Evolutionary conservation across 768 basidiomycete species (phyloP).

Genomic region (Suillus variegatus): DNA sequence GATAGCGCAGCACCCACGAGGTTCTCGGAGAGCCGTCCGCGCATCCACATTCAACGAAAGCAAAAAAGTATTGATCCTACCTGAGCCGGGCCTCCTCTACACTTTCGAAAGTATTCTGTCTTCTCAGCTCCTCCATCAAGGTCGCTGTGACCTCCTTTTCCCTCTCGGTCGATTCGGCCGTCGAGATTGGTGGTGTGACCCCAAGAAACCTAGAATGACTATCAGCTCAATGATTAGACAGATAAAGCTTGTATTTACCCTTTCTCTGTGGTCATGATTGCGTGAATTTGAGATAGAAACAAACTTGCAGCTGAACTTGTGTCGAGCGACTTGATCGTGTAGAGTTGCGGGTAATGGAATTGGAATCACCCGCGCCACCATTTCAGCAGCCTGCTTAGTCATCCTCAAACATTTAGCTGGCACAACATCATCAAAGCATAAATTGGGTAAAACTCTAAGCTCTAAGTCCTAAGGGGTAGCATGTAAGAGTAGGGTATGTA

Average conservation of each 20-base stretch:
- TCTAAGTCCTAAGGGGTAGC: not conserved
- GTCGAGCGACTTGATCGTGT: constrained; percentile 13
- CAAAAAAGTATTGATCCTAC: constrained; percentile 44
- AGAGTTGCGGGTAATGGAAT: constrained; percentile 3
- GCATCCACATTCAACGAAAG: not conserved
- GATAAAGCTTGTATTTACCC: constrained; percentile 33
- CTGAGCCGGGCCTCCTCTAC: constrained; percentile 86
- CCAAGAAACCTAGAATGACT: constrained; percentile 60
- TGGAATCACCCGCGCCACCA: constrained; percentile 1
- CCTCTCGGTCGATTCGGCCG: constrained; percentile 67
- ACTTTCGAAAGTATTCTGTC: constrained; percentile 86
- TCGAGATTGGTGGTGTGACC: constrained; percentile 86
- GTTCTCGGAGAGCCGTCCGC: not conserved
- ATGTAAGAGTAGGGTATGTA: not conserved
- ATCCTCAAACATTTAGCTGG: not conserved
- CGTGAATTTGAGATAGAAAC: constrained; percentile 1
- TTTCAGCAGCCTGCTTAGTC: constrained; percentile 7
- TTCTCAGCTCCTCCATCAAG: constrained; percentile 87
- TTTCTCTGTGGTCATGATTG: constrained; percentile 42
- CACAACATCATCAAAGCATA: not conserved
- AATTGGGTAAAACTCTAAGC: not conserved
- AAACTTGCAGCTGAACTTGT: constrained; percentile 10
- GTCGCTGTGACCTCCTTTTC: constrained; percentile 84
- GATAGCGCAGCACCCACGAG: constrained; percentile 3
- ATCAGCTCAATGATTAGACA: constrained; percentile 11